phyloP scores from a whole-genome alignment of 1,139 yeast species.

The Maudiozyma humilis region DNA sequence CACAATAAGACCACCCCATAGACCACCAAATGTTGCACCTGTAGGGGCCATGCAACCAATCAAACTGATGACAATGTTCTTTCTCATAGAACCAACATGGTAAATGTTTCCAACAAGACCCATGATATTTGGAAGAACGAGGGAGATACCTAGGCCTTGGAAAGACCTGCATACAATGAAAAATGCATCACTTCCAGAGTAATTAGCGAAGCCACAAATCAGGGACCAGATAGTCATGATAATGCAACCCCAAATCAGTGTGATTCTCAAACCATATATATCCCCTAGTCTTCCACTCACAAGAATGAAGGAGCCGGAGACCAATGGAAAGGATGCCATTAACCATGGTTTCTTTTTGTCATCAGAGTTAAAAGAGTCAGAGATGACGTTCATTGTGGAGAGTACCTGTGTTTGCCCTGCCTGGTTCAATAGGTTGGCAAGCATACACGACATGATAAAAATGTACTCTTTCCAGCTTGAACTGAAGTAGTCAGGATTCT shows the following conservation, averaged over 20 bases:
- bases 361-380: constrained; percentile 22
- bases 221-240: constrained; percentile 41
- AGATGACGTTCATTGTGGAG: constrained; percentile 31
- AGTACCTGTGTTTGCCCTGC: constrained; percentile 31
- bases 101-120: constrained; percentile 46
- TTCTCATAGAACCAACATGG: constrained; percentile 38
- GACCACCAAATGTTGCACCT: constrained; percentile 45
- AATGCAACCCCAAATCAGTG: constrained; percentile 39
- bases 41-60: constrained; percentile 48
- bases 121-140: constrained; percentile 45
- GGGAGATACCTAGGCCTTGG: constrained; percentile 49
- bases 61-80: constrained; percentile 43
- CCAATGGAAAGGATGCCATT: constrained; percentile 49
- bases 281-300: constrained; percentile 49
- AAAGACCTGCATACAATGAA: constrained; percentile 46
- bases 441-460: constrained; percentile 33
- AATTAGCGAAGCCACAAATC: constrained; percentile 41
- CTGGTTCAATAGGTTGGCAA: constrained; percentile 34
- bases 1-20: constrained; percentile 43
- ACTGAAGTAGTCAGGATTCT: constrained; percentile 14
- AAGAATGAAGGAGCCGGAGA: constrained; percentile 47
- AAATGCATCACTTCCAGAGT: constrained; percentile 38
- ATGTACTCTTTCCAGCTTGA: constrained; percentile 27
- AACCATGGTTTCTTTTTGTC: constrained; percentile 40
- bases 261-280: constrained; percentile 41